phyloP scores from a whole-genome alignment of 75 land plant species.

The Pinus albicaulis region DNA sequence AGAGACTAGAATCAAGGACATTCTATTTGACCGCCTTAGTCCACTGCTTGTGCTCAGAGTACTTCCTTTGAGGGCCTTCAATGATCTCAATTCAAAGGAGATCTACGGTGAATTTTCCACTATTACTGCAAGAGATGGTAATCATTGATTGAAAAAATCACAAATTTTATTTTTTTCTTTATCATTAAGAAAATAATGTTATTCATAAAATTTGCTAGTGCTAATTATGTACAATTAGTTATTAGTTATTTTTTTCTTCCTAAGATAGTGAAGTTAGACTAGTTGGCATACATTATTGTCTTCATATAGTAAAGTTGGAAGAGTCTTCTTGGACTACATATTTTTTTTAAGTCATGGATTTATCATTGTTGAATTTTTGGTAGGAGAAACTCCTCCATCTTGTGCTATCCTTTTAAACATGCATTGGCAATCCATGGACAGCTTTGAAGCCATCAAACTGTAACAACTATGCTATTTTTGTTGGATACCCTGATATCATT shows the following conservation, averaged over 20 bases:
- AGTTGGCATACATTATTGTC: too few species aligned
- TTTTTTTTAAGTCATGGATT: too few species aligned
- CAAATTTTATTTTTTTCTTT: neutral
- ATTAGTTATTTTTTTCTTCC: neutral
- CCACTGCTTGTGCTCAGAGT: slow-evolving; percentile 74
- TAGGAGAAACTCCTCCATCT: neutral
- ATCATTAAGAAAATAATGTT: neutral
- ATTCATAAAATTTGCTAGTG: neutral
- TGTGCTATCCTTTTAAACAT: neutral
- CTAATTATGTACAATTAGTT: neutral
- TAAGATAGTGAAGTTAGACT: neutral
- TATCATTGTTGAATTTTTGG: neutral
- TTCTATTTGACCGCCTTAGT: slow-evolving; percentile 63
- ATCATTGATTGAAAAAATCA: neutral
- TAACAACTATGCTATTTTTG: too few species aligned
- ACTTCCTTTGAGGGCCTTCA: slow-evolving; percentile 63
- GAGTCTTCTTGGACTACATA: too few species aligned
- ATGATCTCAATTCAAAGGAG: slow-evolving; percentile 32
- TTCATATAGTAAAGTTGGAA: too few species aligned
- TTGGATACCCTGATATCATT: too few species aligned
- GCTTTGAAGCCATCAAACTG: neutral
- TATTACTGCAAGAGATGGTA: slow-evolving; percentile 15
- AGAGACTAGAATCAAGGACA: slow-evolving; percentile 6
- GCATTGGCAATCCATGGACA: neutral
- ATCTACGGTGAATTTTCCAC: slow-evolving; percentile 46